Evolutionary conservation across 139 green algal genomes (phyloP), one percentile per base, ranked within the genome.

Genomic region (Micromonas pusilla): DNA sequence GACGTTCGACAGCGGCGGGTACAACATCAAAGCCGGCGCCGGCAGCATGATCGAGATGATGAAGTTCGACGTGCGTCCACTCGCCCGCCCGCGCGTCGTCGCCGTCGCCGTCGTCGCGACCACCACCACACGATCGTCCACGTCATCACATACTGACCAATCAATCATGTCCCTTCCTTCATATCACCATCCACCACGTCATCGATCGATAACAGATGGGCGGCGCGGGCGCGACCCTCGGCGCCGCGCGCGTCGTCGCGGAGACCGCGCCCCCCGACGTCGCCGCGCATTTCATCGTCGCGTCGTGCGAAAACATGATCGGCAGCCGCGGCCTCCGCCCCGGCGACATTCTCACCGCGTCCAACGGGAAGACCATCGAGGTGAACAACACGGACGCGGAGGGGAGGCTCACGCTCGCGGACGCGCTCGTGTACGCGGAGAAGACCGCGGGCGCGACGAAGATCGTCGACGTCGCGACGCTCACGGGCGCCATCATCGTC

Each of bases 281-380:
- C 28, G 77, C 90, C 83, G 85, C 97, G 13, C 94, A 99, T 85
- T 97, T 99, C 83, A 95, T 98, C 66, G 85, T 94, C 5, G 95
- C 95, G 2, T 78, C 89, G 2, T 99, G 95, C 86, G 95, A 98
- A 81, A 99, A 99, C 89, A 97, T 99, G 95, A 88, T 98, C n/a
- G 85, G 84, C 68, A 86, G 85, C 54, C 81, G 80, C 32, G 94
- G 90, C 33, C 87, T 97, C 84, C 86, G 91, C 0, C 95, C 95
- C 0, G 95, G 95, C 6, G 95, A 99, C 80, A 88, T 99, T 68
- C 84, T 99, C 60, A 96, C 88, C 16, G 86, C 91, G 0, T 91
- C 92, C 45, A 96, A 92, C 63, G 95, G 94, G 33, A 97, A 93
- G 83, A 97, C 92, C 5, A 89, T 97, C 9, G 92, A 97, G 85